phyloP scores from a whole-genome alignment of 805 yeast genomes.

The Torulaspora quercuum region DNA sequence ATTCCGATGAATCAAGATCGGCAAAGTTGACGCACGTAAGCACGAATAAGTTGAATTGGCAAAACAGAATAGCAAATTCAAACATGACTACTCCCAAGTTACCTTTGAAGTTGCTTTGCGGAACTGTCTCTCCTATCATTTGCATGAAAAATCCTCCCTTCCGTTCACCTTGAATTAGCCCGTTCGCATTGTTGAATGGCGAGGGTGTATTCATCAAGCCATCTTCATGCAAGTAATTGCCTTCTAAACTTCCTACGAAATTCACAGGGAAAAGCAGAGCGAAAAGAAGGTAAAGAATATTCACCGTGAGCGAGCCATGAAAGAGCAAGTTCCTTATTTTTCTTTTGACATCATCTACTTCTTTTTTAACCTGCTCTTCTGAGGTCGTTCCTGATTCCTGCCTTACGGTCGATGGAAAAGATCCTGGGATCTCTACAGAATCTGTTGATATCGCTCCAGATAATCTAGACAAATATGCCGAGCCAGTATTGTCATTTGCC shows the following conservation, averaged over 20 bases:
- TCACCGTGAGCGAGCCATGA: conserved; percentile 28
- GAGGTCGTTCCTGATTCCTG: conserved; percentile 2
- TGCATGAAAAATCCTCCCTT: conserved; percentile 42
- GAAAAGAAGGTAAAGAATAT: conserved; percentile 20
- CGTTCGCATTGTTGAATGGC: conserved; percentile 27
- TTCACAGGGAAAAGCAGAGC: conserved; percentile 35
- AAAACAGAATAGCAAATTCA: conserved; percentile 30
- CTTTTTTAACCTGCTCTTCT: conserved; percentile 9
- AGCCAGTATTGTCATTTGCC: conserved; percentile 15
- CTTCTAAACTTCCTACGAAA: conserved; percentile 36
- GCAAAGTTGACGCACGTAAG: conserved; percentile 31
- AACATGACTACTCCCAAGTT: conserved; percentile 32
- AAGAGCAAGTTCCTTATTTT: conserved; percentile 26
- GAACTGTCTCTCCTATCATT: conserved; percentile 47
- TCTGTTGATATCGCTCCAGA: conserved; percentile 11
- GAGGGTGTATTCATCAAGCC: conserved; percentile 35
- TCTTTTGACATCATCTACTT: conserved; percentile 17
- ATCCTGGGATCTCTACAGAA: conserved; percentile 24
- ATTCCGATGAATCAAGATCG: conserved; percentile 17
- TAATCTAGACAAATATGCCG: conserved; percentile 10
- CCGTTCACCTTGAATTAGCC: conserved; percentile 30
- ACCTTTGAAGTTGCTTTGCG: conserved; percentile 34
- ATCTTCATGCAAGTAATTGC: conserved; percentile 19
- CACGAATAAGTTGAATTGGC: conserved; percentile 27
- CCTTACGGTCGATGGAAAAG: conserved; percentile 12